Evolutionary conservation across 345 rosid genomes (phyloP).

Genomic region (Lagerstroemia speciosa): DNA sequence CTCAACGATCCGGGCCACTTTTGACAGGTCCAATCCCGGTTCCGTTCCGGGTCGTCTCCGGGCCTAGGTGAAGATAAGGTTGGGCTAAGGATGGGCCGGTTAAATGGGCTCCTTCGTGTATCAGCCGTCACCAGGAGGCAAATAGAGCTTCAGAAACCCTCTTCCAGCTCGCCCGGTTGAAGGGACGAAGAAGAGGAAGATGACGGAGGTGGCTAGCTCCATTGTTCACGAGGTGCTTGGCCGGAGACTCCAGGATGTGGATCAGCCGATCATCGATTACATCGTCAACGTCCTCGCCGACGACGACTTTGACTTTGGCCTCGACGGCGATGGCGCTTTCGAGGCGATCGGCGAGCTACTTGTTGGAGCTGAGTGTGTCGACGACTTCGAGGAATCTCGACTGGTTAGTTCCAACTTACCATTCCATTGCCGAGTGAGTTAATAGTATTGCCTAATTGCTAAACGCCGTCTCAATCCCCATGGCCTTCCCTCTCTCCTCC

Average conservation of each 20-base stretch:
- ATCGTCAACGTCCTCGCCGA: conserved; percentile 96
- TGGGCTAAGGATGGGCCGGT: no score
- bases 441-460: not conserved
- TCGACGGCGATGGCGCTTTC: conserved; percentile 81
- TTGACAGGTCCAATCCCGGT: no score
- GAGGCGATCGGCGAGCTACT: conserved; percentile 93
- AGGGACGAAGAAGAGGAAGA: conserved; percentile 13
- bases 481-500: not conserved
- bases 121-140: no score
- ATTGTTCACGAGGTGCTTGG: conserved; percentile 88
- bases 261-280: conserved; percentile 88
- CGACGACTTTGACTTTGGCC: conserved; percentile 94
- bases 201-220: conserved; percentile 87
- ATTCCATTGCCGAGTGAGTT: not conserved
- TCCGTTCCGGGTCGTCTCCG: no score
- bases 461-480: no score
- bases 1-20: no score
- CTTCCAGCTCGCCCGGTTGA: not conserved
- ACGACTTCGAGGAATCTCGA: conserved; percentile 72
- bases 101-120: no score
- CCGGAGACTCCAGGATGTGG: conserved; percentile 57
- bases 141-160: not conserved
- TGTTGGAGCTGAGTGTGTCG: conserved; percentile 76
- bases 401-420: conserved; percentile 24
- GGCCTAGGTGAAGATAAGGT: no score